Conservation (phyloP, 2,329 filamentous ascomycete genomes). For the Colletotrichum gigasporum region DNA sequence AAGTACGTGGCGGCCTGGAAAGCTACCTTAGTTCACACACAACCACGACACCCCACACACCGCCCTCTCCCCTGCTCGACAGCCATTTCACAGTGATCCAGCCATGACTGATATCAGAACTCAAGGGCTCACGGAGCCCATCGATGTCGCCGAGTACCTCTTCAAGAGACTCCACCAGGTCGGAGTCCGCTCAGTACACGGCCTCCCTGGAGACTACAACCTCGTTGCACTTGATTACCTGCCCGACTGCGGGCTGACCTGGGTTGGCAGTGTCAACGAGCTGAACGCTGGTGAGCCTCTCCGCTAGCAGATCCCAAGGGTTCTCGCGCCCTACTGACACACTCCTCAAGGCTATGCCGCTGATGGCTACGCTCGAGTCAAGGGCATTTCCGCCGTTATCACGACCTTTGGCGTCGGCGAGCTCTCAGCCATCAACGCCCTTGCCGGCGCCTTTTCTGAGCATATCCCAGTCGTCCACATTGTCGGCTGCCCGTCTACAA, state of each 20-base stretch:
- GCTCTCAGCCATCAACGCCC: conserved; percentile 77
- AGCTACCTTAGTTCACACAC: too few species aligned
- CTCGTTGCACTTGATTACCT: conserved; percentile 75
- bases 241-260: conserved; percentile 64
- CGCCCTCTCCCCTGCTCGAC: neutral
- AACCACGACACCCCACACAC: too few species aligned
- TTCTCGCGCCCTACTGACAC: neutral
- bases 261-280: conserved; percentile 78
- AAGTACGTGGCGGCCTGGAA: neutral
- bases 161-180: conserved; percentile 72
- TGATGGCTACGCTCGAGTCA: conserved; percentile 81
- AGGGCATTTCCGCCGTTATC: conserved; percentile 74
- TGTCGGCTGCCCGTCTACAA: conserved; percentile 62
- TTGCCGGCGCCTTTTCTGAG: conserved; percentile 80
- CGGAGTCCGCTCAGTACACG: conserved; percentile 72
- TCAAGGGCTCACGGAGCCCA: conserved; percentile 55
- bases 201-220: conserved; percentile 80
- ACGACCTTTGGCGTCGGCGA: conserved; percentile 82
- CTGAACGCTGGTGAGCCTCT: conserved; percentile 72
- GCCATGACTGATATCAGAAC: conserved; percentile 50
- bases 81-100: neutral
- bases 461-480: conserved; percentile 77
- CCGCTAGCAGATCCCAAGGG: conserved; percentile 15
- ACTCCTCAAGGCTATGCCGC: conserved; percentile 72
- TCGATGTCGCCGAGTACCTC: conserved; percentile 74